Evolutionary conservation across 139 green algal species (phyloP).

Genomic region (Chlorella sp.): DNA sequence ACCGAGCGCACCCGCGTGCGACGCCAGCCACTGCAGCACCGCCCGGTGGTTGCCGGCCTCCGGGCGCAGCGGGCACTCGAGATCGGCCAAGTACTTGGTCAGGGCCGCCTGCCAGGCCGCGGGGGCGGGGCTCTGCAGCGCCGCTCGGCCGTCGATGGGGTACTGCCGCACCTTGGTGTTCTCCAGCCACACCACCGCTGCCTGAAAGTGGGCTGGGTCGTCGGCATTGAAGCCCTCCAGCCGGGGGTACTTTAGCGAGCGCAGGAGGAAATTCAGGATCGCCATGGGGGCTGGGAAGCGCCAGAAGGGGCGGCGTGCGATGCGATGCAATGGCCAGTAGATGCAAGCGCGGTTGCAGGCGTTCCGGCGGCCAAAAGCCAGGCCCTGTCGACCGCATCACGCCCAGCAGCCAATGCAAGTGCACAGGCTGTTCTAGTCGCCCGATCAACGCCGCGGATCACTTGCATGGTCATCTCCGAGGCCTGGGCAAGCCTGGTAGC

Average conservation of each 20-base stretch:
- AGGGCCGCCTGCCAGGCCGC: conserved; percentile 31
- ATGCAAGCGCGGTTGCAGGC: too few species aligned
- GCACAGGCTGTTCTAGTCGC: too few species aligned
- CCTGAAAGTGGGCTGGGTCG: conserved; percentile 16
- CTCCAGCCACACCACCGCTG: conserved; percentile 51
- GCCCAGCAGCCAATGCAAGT: too few species aligned
- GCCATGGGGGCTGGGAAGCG: too few species aligned
- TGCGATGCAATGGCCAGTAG: too few species aligned
- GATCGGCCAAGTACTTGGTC: conserved; percentile 54
- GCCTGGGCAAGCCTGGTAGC: too few species aligned
- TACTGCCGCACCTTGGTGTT: conserved; percentile 57
- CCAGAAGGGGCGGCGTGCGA: too few species aligned
- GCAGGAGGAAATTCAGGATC: conserved; percentile 8
- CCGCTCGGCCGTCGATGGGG: conserved; percentile 24
- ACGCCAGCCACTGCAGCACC: conserved; percentile 55
- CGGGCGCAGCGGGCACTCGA: conserved; percentile 58
- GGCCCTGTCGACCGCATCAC: too few species aligned
- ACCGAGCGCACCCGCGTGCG: conserved; percentile 30
- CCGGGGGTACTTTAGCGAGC: conserved; percentile 24
- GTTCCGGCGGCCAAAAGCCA: too few species aligned
- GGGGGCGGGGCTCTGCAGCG: conserved; percentile 12
- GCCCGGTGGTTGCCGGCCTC: background rate
- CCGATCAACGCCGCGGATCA: too few species aligned
- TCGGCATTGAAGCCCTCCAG: background rate
- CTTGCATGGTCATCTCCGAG: too few species aligned